Base-by-base conservation (phyloP, 805 yeast species). In the Helenozyma baotianmanensis region DNA sequence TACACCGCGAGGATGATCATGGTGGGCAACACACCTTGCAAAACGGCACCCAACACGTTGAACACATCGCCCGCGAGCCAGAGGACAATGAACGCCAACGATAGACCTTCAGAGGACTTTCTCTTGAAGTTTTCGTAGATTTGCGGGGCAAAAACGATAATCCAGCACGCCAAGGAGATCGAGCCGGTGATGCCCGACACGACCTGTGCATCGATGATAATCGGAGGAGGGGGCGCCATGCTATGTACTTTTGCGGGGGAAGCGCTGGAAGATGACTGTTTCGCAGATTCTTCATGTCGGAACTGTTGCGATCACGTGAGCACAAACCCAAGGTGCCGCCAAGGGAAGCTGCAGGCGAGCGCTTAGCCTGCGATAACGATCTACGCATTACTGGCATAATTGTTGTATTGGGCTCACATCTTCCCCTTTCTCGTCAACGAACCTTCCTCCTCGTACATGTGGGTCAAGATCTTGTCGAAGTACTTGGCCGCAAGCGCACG, bases 11-110 rank as follows among this genome's bases (percentile, higher is more conserved):
- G 70, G 4, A 89, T 76, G 39, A 83, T 80, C 97, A 92, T 92
- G 0, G 98, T 92, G 15, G 96, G 95, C 42, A 92, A 67, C 2
- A 90, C 88, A 9, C 88, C 86, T 60, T 92, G 97, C 45, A 89
- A 57, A 4, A 89, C 68, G 1, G 96, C 89, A 7, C 98, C 98
- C 16, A 90, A 57, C 10, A 90, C 90, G 51, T 92, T 92, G 64
- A 92, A 90, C 0, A 90, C 76, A 59, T 92, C 98, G 29, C 97
- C 98, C 1, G 82, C 76, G 16, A 92, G 68, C 98, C 98, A 92
- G 16, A 92, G 68, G 6, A 87, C 73, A 14, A 92, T 85, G 58
- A 92, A 92, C 42, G 84, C 66, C 24, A 89, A 60, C 6, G 97
- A 88, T 13, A 92, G 70, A 5, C 97, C 97, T 35, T 92, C 97